phyloP scores from a whole-genome alignment of 2,329 filamentous ascomycete species.

The Leptographium flavum region DNA sequence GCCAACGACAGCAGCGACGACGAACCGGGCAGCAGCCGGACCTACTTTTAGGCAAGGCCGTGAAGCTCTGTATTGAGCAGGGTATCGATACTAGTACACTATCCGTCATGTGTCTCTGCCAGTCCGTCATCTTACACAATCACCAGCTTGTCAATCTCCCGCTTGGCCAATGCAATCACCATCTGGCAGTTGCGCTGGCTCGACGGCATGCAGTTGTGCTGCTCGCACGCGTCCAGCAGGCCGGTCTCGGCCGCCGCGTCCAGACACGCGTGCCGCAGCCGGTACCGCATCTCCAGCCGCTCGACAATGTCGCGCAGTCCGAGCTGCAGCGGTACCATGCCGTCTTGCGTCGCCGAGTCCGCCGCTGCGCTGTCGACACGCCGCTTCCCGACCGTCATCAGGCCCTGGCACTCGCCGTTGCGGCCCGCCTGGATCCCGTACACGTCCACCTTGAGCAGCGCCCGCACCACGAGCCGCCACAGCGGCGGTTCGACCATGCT shows the following conservation, averaged over 20 bases:
- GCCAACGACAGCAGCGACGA: constrained; percentile 27
- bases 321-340: constrained; percentile 20
- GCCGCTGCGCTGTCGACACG: neutral
- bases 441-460: constrained; percentile 40
- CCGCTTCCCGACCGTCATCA: neutral
- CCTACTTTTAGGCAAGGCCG: neutral
- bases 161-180: constrained; percentile 39
- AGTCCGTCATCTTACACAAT: constrained; percentile 29
- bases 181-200: constrained; percentile 33
- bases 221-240: constrained; percentile 8
- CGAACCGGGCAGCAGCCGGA: constrained; percentile 12
- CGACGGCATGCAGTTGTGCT: constrained; percentile 25
- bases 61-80: no score
- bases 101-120: neutral
- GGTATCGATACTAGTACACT: no score
- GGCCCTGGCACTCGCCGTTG: neutral
- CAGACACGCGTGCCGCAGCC: constrained; percentile 31
- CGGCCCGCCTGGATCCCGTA: constrained; percentile 29
- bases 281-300: constrained; percentile 36
- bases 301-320: constrained; percentile 40
- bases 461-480: constrained; percentile 40
- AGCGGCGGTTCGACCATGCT: constrained; percentile 33
- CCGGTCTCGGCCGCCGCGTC: constrained; percentile 31
- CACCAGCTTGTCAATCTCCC: constrained; percentile 37
- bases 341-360: no score